Conservation (phyloP, 768 basidiomycete species). For the Pleurotus citrinopileatus region DNA sequence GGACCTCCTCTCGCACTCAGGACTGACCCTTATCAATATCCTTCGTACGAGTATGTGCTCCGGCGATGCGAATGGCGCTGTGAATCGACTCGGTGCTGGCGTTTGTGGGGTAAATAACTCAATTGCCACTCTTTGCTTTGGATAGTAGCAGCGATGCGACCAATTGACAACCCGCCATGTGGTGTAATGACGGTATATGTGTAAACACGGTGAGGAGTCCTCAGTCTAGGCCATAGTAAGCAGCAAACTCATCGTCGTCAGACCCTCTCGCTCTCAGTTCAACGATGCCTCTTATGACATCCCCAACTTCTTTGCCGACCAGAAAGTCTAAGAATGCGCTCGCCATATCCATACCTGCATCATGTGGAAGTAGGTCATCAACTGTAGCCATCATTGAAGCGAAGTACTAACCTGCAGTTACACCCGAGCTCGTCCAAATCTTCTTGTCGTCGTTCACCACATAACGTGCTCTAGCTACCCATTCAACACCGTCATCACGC, state of each 20-base stretch:
- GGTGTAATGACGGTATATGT: too few species aligned
- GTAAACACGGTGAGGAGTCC: too few species aligned
- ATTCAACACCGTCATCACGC: slow-evolving; percentile 16
- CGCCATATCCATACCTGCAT: slow-evolving; percentile 30
- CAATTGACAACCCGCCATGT: too few species aligned
- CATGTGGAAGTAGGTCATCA: neutral
- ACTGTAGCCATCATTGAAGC: neutral
- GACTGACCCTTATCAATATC: too few species aligned
- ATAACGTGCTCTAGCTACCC: slow-evolving; percentile 30
- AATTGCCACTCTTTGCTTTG: too few species aligned
- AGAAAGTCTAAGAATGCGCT: slow-evolving; percentile 23
- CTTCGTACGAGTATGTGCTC: too few species aligned
- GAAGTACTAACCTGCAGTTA: slow-evolving; percentile 22
- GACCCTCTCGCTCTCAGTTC: slow-evolving; percentile 17
- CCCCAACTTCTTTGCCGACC: slow-evolving; percentile 16
- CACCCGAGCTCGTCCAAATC: slow-evolving; percentile 29
- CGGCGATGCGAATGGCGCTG: too few species aligned
- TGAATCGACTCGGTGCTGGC: too few species aligned
- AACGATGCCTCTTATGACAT: slow-evolving; percentile 13
- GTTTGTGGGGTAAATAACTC: too few species aligned
- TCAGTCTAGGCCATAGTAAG: slow-evolving; percentile 20
- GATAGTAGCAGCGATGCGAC: too few species aligned
- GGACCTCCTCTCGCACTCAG: too few species aligned
- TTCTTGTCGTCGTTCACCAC: slow-evolving; percentile 27
- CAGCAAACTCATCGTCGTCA: slow-evolving; percentile 25